phyloP scores from a whole-genome alignment of 164 flowering plant genomes.

The Malania oleifera region DNA sequence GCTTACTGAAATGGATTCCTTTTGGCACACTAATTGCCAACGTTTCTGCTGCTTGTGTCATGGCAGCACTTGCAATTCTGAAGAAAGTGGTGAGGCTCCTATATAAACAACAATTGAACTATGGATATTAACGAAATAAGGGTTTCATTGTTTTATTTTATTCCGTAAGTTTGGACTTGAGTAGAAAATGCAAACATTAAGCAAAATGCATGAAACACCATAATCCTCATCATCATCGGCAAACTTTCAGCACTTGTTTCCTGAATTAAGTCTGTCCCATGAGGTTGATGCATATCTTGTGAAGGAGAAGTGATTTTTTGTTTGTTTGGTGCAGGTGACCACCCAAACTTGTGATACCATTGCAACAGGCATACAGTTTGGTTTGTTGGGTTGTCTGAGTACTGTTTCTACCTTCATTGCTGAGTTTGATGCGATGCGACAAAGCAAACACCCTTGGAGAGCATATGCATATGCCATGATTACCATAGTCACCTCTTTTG shows the following conservation, averaged over 20 bases:
- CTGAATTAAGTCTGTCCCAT: too few relatives aligned
- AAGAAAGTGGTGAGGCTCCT: slow-evolving; percentile 53
- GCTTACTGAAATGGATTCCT: slow-evolving; percentile 70
- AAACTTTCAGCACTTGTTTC: too few relatives aligned
- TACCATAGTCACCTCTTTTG: slow-evolving; percentile 57
- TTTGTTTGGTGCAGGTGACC: slow-evolving; percentile 46
- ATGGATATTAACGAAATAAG: too few relatives aligned
- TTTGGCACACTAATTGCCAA: slow-evolving; percentile 86
- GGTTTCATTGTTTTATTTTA: too few relatives aligned
- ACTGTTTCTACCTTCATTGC: slow-evolving; percentile 92
- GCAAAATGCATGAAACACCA: too few relatives aligned
- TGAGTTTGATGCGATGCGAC: slow-evolving; percentile 73
- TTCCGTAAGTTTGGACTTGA: too few relatives aligned
- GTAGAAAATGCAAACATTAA: too few relatives aligned
- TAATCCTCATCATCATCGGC: too few relatives aligned
- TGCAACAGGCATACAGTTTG: slow-evolving; percentile 65
- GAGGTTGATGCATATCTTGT: neutral
- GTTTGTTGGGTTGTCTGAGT: slow-evolving; percentile 81
- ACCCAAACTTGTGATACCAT: slow-evolving; percentile 45
- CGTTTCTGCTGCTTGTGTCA: slow-evolving; percentile 68
- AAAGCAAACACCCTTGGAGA: slow-evolving; percentile 64
- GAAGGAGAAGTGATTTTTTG: neutral
- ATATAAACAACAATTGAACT: too few relatives aligned
- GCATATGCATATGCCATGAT: slow-evolving; percentile 57
- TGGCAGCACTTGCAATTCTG: slow-evolving; percentile 71